A percentile compares a stretch with the other conserved stretches of the same genome.
phyloP scores from a whole-genome alignment of 2,329 filamentous ascomycete species.

The Curvularia eragrostidis region DNA sequence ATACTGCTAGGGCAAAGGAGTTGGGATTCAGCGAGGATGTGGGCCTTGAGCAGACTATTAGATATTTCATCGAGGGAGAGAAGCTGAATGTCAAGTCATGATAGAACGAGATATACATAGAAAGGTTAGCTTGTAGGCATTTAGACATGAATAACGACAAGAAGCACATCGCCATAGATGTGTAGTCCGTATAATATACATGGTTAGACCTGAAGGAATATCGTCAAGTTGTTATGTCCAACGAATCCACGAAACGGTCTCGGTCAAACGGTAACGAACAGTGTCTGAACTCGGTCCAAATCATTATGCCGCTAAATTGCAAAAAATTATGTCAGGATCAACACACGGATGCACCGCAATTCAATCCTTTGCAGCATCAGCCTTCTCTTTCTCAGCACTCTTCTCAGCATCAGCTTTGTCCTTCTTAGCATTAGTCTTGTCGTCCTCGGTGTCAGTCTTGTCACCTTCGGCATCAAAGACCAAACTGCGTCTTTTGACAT shows the following conservation, averaged over 20 bases:
- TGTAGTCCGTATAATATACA: background rate
- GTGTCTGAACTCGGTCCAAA: background rate
- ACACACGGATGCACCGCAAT: background rate
- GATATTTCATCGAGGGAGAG: constrained; percentile 50
- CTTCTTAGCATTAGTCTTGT: constrained; percentile 1
- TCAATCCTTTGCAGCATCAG: background rate
- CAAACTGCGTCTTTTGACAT: constrained; percentile 22
- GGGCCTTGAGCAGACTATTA: constrained; percentile 55
- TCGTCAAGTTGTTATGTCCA: background rate
- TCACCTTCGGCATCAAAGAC: constrained; percentile 31
- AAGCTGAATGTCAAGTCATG: constrained; percentile 21
- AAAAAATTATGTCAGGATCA: background rate
- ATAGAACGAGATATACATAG: background rate
- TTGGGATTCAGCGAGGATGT: constrained; percentile 61
- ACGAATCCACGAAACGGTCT: background rate
- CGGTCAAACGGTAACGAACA: background rate
- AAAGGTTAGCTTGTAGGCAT: background rate
- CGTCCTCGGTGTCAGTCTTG: constrained; percentile 22
- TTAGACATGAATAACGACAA: background rate
- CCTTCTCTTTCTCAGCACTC: background rate
- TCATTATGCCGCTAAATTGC: background rate
- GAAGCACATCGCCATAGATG: background rate
- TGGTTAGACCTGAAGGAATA: background rate
- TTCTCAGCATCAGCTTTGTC: background rate
- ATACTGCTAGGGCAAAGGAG: constrained; percentile 61